A percentile compares a stretch with the other conserved stretches of the same genome.
These are phyloP conservation scores for Fraxinus paxiana DNA, from an alignment of 305 asterid species.

Conservation along the genomic window DNA sequence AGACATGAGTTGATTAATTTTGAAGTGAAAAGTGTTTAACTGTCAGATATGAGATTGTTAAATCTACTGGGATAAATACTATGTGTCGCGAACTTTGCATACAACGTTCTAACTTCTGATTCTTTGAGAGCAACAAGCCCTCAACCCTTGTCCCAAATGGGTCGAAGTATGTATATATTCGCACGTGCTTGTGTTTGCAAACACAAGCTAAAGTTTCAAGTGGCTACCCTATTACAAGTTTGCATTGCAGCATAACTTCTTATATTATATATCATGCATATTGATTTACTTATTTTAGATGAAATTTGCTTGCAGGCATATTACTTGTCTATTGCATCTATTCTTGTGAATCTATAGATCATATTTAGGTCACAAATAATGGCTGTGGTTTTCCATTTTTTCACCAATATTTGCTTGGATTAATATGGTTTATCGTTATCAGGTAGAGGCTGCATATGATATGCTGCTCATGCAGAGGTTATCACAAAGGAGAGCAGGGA, in stretches of 20 bases:
- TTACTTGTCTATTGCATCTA: background rate
- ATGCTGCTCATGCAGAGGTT: constrained; percentile 92
- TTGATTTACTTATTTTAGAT: background rate
- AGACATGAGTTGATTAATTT: background rate
- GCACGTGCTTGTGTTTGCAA: background rate
- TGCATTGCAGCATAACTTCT: background rate
- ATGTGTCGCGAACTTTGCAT: background rate
- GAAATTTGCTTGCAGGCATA: background rate
- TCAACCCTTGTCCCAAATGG: background rate
- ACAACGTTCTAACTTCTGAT: background rate
- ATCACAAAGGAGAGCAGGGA: constrained; percentile 86
- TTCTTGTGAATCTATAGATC: background rate
- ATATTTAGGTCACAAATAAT: background rate
- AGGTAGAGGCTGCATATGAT: constrained; percentile 98
- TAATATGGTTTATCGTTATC: constrained; percentile 27
- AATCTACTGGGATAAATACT: background rate
- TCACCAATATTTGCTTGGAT: constrained; percentile 16
- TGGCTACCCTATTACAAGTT: background rate
- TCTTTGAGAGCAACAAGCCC: background rate
- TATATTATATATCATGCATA: background rate
- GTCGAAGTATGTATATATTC: background rate
- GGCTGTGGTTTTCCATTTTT: constrained; percentile 9
- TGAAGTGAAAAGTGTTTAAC: background rate
- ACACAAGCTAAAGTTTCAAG: background rate
- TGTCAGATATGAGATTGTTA: background rate